Percentiles rank a stretch among this genome's conserved stretches.
These are phyloP conservation scores for Xylaria intraflava DNA, from an alignment of 495 filamentous ascomycete genomes.

Conservation along the genomic window DNA sequence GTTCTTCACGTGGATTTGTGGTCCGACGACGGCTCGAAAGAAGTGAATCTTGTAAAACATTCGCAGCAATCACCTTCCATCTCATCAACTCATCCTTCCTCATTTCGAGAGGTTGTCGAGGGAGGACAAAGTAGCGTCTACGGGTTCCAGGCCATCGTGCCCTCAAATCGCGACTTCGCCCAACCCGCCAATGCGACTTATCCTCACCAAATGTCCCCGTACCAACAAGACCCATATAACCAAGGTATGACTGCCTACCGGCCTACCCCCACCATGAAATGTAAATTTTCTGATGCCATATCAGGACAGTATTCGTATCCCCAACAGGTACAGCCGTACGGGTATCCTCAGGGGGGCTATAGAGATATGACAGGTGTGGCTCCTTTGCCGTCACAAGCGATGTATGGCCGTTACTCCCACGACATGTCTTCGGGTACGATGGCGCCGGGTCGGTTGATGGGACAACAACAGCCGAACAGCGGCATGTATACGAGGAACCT, in stretches of 20 bases:
- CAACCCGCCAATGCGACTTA: constrained; percentile 24
- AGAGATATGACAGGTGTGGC: constrained; percentile 25
- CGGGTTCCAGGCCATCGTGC: constrained; percentile 28
- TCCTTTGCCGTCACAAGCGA: constrained; percentile 27
- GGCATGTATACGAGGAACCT: constrained; percentile 97
- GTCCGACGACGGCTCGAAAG: constrained; percentile 72
- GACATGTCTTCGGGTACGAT: constrained; percentile 27
- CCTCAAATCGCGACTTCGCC: constrained; percentile 34
- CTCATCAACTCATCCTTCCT: constrained; percentile 70
- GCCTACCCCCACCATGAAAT: constrained; percentile 18
- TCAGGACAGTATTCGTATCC: constrained; percentile 37
- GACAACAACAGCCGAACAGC: constrained; percentile 42
- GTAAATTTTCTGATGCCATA: constrained; percentile 11
- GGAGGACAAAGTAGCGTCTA: constrained; percentile 24
- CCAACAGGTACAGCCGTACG: constrained; percentile 24
- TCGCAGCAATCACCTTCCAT: constrained; percentile 85
- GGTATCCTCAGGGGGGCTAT: constrained; percentile 23
- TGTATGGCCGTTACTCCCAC: constrained; percentile 29
- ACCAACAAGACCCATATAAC: constrained; percentile 33
- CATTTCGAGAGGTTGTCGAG: constrained; percentile 53
- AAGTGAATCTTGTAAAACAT: constrained; percentile 91
- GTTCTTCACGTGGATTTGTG: constrained; percentile 92
- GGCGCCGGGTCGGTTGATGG: constrained; percentile 35
- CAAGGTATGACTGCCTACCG: constrained; percentile 28
- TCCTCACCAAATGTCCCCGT: constrained; percentile 32